phyloP scores from a whole-genome alignment of 2,329 filamentous ascomycete genomes.

The Colletotrichum tamarilloi region DNA sequence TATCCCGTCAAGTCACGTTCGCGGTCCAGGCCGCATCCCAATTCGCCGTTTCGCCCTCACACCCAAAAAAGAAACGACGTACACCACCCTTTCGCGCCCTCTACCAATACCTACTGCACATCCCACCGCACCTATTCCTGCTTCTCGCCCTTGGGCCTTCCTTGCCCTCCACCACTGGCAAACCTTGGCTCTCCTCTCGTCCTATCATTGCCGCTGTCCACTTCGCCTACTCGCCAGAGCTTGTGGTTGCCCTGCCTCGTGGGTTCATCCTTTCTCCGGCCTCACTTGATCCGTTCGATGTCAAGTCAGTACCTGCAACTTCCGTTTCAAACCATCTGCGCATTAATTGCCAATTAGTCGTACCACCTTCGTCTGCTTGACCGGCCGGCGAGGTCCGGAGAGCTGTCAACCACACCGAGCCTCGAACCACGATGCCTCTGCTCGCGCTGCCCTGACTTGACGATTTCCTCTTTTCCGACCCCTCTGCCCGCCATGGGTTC shows the following conservation, averaged over 20 bases:
- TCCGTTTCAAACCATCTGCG: constrained; percentile 30
- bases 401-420: constrained; percentile 19
- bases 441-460: constrained; percentile 30
- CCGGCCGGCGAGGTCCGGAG: constrained; percentile 21
- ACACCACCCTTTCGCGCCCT: neutral
- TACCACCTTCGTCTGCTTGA: constrained; percentile 18
- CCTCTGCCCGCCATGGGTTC: constrained; percentile 32
- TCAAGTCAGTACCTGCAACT: constrained; percentile 32
- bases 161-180: constrained; percentile 18
- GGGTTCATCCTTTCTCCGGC: constrained; percentile 36
- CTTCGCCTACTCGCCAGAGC: constrained; percentile 6
- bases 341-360: constrained; percentile 27
- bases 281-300: constrained; percentile 32
- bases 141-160: constrained; percentile 17
- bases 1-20: constrained; percentile 26
- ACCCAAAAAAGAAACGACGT: constrained; percentile 8
- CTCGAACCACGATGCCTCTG: constrained; percentile 32
- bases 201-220: constrained; percentile 29
- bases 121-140: neutral
- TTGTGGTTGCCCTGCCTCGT: constrained; percentile 24
- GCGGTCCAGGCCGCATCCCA: constrained; percentile 21
- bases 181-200: constrained; percentile 26
- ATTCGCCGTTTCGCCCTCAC: neutral
- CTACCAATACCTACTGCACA: neutral
- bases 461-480: neutral